Percentiles rank a stretch among this genome's conserved stretches.
These are phyloP conservation scores for Picea abies DNA, from an alignment of 83 land plant species.

Conservation along the genomic window DNA sequence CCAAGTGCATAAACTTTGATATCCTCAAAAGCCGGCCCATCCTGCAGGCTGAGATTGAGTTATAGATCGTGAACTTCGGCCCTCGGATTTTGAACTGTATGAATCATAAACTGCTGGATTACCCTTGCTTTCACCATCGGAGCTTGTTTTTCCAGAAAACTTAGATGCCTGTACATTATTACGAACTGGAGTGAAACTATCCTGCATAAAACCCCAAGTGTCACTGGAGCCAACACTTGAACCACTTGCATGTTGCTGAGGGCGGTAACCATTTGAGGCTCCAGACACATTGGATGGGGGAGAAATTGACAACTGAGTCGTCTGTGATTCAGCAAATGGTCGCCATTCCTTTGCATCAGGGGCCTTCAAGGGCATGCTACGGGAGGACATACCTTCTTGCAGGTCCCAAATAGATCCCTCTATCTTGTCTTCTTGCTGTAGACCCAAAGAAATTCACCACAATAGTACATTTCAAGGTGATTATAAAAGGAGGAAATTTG, in stretches of 20 bases:
- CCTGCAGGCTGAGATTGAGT: slow-evolving; percentile 49
- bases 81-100: slow-evolving; percentile 4
- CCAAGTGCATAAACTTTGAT: too few relatives aligned
- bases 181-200: slow-evolving; percentile 50
- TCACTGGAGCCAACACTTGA: slow-evolving; percentile 35
- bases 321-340: slow-evolving; percentile 55
- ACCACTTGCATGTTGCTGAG: slow-evolving; percentile 24
- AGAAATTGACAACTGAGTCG: background rate
- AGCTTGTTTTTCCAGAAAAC: slow-evolving; percentile 60
- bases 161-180: slow-evolving; percentile 27
- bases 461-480: slow-evolving; percentile 3
- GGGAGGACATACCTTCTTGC: slow-evolving; percentile 49
- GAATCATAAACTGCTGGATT: background rate
- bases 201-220: slow-evolving; percentile 76
- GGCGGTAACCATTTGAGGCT: slow-evolving; percentile 20
- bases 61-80: background rate
- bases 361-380: slow-evolving; percentile 18
- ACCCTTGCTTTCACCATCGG: slow-evolving; percentile 25
- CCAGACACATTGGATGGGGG: background rate
- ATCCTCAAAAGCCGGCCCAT: slow-evolving; percentile 55
- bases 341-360: slow-evolving; percentile 64
- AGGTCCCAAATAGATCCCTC: slow-evolving; percentile 71
- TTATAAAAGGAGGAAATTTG: background rate
- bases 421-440: slow-evolving; percentile 48
- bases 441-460: background rate